Evolutionary conservation across 164 flowering plant genomes (phyloP).

Genomic region (Cinnamomum micranthum): DNA sequence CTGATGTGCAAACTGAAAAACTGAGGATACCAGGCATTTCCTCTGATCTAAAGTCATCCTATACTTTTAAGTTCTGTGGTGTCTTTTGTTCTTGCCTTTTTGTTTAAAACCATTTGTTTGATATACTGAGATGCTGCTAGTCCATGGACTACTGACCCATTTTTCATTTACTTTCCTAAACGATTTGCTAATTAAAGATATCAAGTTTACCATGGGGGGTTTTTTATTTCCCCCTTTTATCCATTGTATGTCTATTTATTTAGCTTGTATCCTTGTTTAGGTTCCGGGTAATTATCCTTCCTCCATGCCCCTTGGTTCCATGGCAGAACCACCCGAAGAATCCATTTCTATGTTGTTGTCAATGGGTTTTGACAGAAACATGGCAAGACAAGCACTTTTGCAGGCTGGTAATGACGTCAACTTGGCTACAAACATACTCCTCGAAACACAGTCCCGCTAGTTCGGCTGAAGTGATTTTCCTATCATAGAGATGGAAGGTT

Average conservation of each 20-base stretch:
- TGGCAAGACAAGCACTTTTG: conserved; percentile 86
- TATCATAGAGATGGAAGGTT: background rate
- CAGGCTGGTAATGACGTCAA: conserved; percentile 87
- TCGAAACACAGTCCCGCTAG: conserved; percentile 75
- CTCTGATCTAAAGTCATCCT: background rate
- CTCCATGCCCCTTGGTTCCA: conserved; percentile 32
- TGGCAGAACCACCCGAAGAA: conserved; percentile 68
- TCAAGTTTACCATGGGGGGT: background rate
- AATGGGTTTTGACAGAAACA: conserved; percentile 86
- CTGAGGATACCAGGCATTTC: background rate
- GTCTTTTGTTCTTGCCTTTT: background rate
- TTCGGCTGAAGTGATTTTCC: background rate
- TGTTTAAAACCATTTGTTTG: background rate
- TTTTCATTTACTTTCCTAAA: background rate
- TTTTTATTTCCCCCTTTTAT: background rate
- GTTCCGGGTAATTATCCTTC: conserved; percentile 57
- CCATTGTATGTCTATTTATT: background rate
- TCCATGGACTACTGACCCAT: background rate
- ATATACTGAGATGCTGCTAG: background rate
- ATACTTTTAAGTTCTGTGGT: too few species aligned
- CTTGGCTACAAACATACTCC: conserved; percentile 86
- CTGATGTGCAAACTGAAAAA: background rate
- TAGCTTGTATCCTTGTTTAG: background rate
- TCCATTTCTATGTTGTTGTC: conserved; percentile 74
- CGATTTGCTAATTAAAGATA: background rate